These are phyloP conservation scores for Suillus variegatus DNA, from an alignment of 768 basidiomycete genomes.

Conservation along the genomic window DNA sequence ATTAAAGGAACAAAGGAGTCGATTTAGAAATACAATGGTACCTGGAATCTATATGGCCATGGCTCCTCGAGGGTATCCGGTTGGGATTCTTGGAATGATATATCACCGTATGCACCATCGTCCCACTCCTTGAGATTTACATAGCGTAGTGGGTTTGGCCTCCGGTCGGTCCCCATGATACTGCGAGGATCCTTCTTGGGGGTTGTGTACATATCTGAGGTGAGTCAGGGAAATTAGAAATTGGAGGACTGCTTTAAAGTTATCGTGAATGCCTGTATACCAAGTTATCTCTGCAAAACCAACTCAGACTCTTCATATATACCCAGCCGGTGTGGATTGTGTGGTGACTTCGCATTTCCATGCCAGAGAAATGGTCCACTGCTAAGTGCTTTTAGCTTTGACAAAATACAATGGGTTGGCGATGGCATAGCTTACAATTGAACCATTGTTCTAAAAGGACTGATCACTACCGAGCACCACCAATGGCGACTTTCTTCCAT, in stretches of 20 bases:
- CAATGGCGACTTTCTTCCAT: not conserved
- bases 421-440: not conserved
- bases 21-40: constrained; percentile 7
- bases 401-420: constrained; percentile 1
- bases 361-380: not conserved
- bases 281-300: not conserved
- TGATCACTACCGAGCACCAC: not conserved
- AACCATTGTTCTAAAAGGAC: not conserved
- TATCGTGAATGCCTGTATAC: too few relatives aligned
- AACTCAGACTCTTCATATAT: not conserved
- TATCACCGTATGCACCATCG: constrained; percentile 22
- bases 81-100: constrained; percentile 23
- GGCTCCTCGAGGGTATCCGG: constrained; percentile 51
- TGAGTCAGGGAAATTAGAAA: not conserved
- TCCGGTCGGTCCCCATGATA: constrained; percentile 7
- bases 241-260: not conserved
- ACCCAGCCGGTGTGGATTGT: not conserved
- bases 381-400: not conserved
- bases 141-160: constrained; percentile 11
- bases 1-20: constrained; percentile 4
- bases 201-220: constrained; percentile 1
- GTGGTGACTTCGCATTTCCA: not conserved
- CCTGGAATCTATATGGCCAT: constrained; percentile 53
- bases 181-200: not conserved
- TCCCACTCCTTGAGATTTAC: constrained; percentile 31